phyloP scores from a whole-genome alignment of 2,329 filamentous ascomycete species.

The Emericellopsis cladophorae region DNA sequence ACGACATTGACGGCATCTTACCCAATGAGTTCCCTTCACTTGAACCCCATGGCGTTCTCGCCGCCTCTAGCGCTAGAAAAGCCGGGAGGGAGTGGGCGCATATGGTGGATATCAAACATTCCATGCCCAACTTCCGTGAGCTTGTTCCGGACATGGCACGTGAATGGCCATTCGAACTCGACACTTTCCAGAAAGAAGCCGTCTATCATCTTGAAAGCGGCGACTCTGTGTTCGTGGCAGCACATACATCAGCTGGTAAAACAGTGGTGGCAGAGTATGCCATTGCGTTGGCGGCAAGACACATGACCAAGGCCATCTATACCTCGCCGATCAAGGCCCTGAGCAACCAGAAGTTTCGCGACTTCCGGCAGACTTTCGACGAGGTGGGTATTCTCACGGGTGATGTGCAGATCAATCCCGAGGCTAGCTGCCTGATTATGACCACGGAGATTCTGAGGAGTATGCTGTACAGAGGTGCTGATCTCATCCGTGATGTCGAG shows the following conservation, averaged over 20 bases:
- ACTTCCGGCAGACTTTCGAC: slow-evolving; percentile 81
- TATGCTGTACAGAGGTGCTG: slow-evolving; percentile 94
- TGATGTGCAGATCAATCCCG: slow-evolving; percentile 94
- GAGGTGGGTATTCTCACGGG: slow-evolving; percentile 95
- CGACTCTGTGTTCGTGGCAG: slow-evolving; percentile 95
- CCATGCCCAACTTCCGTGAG: slow-evolving; percentile 87
- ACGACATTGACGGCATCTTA: slow-evolving; percentile 72
- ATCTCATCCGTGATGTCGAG: slow-evolving; percentile 92
- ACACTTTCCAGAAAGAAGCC: slow-evolving; percentile 97
- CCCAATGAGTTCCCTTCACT: slow-evolving; percentile 89
- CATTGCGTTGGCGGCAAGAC: slow-evolving; percentile 92
- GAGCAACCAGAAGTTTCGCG: slow-evolving; percentile 97
- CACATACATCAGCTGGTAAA: slow-evolving; percentile 94
- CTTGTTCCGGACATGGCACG: slow-evolving; percentile 92
- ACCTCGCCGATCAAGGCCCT: slow-evolving; percentile 97
- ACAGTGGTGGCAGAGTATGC: slow-evolving; percentile 98
- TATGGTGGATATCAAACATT: slow-evolving; percentile 90
- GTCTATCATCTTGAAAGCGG: slow-evolving; percentile 95
- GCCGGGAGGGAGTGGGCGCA: slow-evolving; percentile 88
- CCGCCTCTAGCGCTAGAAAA: slow-evolving; percentile 58
- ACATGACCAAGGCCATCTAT: slow-evolving; percentile 99
- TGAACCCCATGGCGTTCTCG: slow-evolving; percentile 68
- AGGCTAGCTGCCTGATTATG: slow-evolving; percentile 98
- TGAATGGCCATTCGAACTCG: slow-evolving; percentile 93
- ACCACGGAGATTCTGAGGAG: slow-evolving; percentile 95